Conservation (phyloP, 2,329 filamentous ascomycete species). For the Aspergillus brasiliensis region DNA sequence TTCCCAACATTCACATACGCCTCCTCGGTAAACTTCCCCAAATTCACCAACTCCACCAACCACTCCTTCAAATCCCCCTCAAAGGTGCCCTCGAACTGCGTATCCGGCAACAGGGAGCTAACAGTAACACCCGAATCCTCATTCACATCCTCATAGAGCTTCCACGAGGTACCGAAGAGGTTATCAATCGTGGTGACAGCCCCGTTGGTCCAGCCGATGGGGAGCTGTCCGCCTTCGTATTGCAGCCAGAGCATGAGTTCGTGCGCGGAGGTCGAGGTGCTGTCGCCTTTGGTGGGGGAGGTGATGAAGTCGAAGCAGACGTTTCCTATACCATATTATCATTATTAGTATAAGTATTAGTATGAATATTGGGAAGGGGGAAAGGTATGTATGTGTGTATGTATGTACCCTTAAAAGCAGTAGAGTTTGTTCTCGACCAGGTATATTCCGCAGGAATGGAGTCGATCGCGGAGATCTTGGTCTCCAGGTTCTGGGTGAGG, state of each 20-base stretch:
- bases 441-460: constrained; percentile 45
- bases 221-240: constrained; percentile 49
- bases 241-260: constrained; percentile 52
- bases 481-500: constrained; percentile 47
- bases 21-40: constrained; percentile 38
- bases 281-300: constrained; percentile 46
- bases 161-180: constrained; percentile 45
- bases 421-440: constrained; percentile 45
- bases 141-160: constrained; percentile 47
- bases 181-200: constrained; percentile 39
- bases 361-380: not conserved
- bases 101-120: constrained; percentile 40
- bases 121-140: constrained; percentile 48
- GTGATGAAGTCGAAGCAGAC: constrained; percentile 51
- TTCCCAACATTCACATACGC: constrained; percentile 51
- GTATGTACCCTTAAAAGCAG: constrained; percentile 44
- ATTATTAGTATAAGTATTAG: not conserved
- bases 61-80: constrained; percentile 47
- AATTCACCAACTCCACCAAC: constrained; percentile 41
- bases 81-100: constrained; percentile 43
- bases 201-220: constrained; percentile 44
- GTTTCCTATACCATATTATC: constrained; percentile 25
- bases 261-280: constrained; percentile 41
- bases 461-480: constrained; percentile 39
- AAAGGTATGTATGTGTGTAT: too few relatives aligned